Evolutionary conservation across 129 eudicot species (phyloP).

Genomic region (Cynara cardunculus): DNA sequence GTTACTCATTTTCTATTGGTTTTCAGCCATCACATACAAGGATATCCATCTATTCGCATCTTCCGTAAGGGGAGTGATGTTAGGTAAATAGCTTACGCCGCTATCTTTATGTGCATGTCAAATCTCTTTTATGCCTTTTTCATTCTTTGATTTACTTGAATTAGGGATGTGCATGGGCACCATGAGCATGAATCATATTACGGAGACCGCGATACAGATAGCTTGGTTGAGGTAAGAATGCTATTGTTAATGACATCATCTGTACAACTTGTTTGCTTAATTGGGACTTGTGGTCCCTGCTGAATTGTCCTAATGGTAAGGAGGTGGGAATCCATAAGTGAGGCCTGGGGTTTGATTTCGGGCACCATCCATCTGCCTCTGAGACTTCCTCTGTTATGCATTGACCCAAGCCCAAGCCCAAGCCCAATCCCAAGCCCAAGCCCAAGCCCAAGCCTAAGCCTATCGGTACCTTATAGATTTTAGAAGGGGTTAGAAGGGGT

Average conservation of each 20-base stretch:
- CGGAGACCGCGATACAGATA: slow-evolving; percentile 78
- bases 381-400: too few relatives aligned
- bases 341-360: neutral
- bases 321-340: neutral
- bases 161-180: slow-evolving; percentile 49
- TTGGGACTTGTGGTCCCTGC: neutral
- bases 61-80: slow-evolving; percentile 65
- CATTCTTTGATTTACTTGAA: neutral
- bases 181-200: slow-evolving; percentile 73
- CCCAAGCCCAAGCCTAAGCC: too few relatives aligned
- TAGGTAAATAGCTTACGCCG: slow-evolving; percentile 26
- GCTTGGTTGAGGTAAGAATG: slow-evolving; percentile 54
- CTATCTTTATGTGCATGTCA: neutral
- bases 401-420: too few relatives aligned
- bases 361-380: neutral
- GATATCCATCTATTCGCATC: slow-evolving; percentile 85
- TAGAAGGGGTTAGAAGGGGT: too few relatives aligned
- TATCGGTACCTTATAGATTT: too few relatives aligned
- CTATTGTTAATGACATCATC: neutral
- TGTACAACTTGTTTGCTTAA: neutral
- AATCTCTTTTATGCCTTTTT: neutral
- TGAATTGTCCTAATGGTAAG: neutral
- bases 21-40: slow-evolving; percentile 79
- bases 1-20: neutral
- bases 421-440: too few relatives aligned